Conservation (phyloP, 1,139 yeast species). For the Nematodospora anomalae region DNA sequence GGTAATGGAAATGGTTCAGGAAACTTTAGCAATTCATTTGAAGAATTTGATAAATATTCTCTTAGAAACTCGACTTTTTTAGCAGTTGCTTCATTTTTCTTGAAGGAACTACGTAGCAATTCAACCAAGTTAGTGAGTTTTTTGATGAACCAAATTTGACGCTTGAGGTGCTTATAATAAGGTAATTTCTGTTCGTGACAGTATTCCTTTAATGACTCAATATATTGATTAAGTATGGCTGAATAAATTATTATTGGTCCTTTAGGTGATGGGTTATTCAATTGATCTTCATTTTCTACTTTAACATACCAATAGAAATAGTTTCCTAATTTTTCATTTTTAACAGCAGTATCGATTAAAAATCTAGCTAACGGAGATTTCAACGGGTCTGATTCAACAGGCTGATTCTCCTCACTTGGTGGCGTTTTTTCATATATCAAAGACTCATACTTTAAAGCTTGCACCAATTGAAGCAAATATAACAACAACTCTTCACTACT, state of each 20-base stretch:
- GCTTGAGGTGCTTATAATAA: constrained; percentile 38
- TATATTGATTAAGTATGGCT: constrained; percentile 39
- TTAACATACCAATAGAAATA: constrained; percentile 89
- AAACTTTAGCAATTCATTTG: constrained; percentile 43
- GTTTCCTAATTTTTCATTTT: constrained; percentile 69
- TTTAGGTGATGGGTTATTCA: constrained; percentile 20
- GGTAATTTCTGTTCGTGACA: constrained; percentile 33
- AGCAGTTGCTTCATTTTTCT: constrained; percentile 46
- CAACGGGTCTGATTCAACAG: constrained; percentile 17
- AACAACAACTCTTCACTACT: constrained; percentile 76
- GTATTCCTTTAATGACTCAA: constrained; percentile 36
- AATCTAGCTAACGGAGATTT: constrained; percentile 75
- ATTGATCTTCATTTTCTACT: constrained; percentile 79
- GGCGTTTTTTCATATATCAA: constrained; percentile 22
- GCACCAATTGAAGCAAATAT: constrained; percentile 86
- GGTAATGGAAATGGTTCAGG: constrained; percentile 64
- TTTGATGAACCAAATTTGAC: constrained; percentile 48
- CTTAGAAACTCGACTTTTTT: constrained; percentile 43
- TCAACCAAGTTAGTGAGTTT: constrained; percentile 44
- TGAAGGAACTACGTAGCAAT: constrained; percentile 38
- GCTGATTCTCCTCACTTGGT: constrained; percentile 10
- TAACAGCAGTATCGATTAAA: constrained; percentile 69
- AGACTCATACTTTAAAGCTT: constrained; percentile 78
- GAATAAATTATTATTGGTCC: constrained; percentile 28
- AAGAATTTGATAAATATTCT: constrained; percentile 41